Evolutionary conservation across 768 basidiomycete species (phyloP).

Genomic region (Mycena rosella): DNA sequence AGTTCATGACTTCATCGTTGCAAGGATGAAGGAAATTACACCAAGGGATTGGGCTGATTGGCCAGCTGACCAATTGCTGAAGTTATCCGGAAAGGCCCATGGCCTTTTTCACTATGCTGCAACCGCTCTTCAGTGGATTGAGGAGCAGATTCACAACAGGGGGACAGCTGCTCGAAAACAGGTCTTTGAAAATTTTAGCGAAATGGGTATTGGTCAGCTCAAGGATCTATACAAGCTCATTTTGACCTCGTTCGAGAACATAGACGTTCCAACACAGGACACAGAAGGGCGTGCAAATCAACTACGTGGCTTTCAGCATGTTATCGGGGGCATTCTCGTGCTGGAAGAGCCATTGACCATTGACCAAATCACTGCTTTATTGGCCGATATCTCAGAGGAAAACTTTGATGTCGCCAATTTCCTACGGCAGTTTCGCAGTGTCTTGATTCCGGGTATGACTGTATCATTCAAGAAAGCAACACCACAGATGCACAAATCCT

Average conservation of each 20-base stretch:
- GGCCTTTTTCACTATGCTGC: constrained; percentile 21
- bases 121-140: constrained; percentile 18
- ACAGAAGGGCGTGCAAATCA: background rate
- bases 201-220: constrained; percentile 6
- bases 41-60: background rate
- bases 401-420: background rate
- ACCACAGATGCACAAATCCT: constrained; percentile 24
- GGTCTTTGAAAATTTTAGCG: background rate
- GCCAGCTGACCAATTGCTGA: background rate
- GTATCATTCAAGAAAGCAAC: constrained; percentile 18
- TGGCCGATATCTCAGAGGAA: background rate
- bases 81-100: constrained; percentile 9
- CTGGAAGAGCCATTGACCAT: constrained; percentile 12
- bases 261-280: background rate
- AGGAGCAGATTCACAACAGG: background rate
- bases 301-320: constrained; percentile 7
- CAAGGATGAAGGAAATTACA: constrained; percentile 8
- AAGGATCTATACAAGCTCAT: constrained; percentile 13
- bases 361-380: constrained; percentile 15
- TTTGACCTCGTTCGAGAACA: constrained; percentile 19
- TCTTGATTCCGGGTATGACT: constrained; percentile 16
- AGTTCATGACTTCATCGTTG: constrained; percentile 7
- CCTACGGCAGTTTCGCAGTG: constrained; percentile 10
- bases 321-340: constrained; percentile 12
- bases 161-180: background rate